Percentiles rank a stretch among this genome's conserved stretches.
phyloP scores from a whole-genome alignment of 208 protist genomes.

The Acanthamoeba triangularis region DNA sequence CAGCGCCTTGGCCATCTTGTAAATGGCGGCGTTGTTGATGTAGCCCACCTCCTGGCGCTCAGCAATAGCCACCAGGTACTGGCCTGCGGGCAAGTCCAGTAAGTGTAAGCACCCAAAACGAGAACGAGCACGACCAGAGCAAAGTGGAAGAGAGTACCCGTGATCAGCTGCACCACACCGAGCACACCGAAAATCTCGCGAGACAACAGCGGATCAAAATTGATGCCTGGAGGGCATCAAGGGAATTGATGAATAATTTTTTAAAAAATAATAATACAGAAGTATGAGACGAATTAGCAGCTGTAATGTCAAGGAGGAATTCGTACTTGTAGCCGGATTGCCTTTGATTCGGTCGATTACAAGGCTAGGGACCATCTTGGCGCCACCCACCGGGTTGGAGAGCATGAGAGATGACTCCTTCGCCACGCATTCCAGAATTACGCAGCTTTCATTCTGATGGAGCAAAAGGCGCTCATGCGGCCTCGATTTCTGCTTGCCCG shows the following conservation, averaged over 20 bases:
- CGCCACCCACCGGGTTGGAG: background rate
- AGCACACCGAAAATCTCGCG: conserved; percentile 65
- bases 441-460: conserved; percentile 52
- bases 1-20: conserved; percentile 45
- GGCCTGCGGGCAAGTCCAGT: background rate
- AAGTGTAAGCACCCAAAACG: background rate
- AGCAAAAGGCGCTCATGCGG: conserved; percentile 30
- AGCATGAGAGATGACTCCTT: conserved; percentile 28
- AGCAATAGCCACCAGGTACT: conserved; percentile 23
- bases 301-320: background rate
- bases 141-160: conserved; percentile 4
- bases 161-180: conserved; percentile 44
- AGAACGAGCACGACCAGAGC: background rate
- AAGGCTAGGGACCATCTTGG: conserved; percentile 3
- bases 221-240: background rate
- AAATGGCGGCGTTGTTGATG: conserved; percentile 42
- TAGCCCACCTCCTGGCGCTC: conserved; percentile 69
- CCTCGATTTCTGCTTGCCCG: background rate
- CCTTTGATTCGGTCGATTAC: conserved; percentile 53
- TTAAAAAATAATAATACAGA: background rate
- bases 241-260: no score
- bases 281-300: background rate
- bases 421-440: conserved; percentile 59
- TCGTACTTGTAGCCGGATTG: conserved; percentile 25
- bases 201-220: conserved; percentile 21